phyloP scores from a whole-genome alignment of 345 rosid species.

The Syzygium grande region DNA sequence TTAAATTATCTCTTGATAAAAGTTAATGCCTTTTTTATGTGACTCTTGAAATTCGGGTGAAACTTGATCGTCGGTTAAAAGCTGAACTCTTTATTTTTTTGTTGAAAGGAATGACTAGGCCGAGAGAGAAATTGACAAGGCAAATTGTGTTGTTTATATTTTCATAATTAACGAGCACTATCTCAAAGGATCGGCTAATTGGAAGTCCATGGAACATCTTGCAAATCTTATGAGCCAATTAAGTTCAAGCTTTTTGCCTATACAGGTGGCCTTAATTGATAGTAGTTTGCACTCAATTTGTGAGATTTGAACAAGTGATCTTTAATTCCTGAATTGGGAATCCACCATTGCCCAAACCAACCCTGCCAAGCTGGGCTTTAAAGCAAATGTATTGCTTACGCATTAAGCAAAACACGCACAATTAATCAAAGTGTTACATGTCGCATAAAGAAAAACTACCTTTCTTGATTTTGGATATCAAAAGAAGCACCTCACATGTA shows the following conservation, averaged over 20 bases:
- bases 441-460: not conserved
- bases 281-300: rapidly evolving
- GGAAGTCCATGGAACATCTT: not conserved
- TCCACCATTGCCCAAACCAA: not conserved
- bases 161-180: not conserved
- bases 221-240: not conserved
- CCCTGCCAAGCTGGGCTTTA: not conserved
- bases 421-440: not conserved
- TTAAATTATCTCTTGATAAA: no score
- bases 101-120: no score
- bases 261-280: not conserved
- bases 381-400: not conserved
- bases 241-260: not conserved
- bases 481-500: not conserved
- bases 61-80: not conserved
- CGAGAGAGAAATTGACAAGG: not conserved
- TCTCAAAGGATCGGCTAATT: not conserved
- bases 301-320: not conserved
- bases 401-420: not conserved
- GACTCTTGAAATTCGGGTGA: not conserved
- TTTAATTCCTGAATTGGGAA: not conserved
- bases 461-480: not conserved
- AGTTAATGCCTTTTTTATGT: not conserved
- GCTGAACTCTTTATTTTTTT: not conserved
- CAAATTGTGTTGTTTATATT: not conserved